These are phyloP conservation scores for Intubia oerlemansii DNA, from an alignment of 2,329 filamentous ascomycete species.

Conservation along the genomic window DNA sequence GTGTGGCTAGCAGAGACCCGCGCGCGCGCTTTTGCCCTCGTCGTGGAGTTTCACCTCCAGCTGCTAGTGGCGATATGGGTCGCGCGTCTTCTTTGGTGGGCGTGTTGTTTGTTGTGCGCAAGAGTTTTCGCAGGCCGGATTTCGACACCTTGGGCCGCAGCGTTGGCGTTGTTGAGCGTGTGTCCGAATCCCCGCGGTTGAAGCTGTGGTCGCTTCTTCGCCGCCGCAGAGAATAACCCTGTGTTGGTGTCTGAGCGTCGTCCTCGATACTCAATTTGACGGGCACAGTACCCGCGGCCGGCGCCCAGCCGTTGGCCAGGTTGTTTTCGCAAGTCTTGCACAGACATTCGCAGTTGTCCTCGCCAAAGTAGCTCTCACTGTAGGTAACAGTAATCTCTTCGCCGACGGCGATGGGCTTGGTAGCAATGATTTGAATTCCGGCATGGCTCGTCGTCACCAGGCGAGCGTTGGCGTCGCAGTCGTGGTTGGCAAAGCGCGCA, in stretches of 20 bases:
- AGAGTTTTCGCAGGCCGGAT: constrained; percentile 9
- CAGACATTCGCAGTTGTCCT: constrained; percentile 84
- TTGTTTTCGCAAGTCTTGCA: constrained; percentile 68
- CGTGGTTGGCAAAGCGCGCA: constrained; percentile 90
- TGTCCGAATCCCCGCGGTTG: constrained; percentile 24
- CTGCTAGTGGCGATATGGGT: no score
- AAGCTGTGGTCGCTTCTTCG: constrained; percentile 28
- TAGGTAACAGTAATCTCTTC: constrained; percentile 97
- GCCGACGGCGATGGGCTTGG: constrained; percentile 59
- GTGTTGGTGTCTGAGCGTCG: constrained; percentile 14
- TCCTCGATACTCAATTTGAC: constrained; percentile 33
- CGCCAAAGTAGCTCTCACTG: constrained; percentile 87
- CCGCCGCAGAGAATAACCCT: constrained; percentile 34
- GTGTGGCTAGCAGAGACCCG: constrained; percentile 25
- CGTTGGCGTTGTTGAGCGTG: constrained; percentile 34
- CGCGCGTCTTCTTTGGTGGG: constrained; percentile 1
- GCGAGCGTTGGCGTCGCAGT: constrained; percentile 80
- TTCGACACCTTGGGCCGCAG: constrained; percentile 29
- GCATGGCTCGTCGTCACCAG: constrained; percentile 66
- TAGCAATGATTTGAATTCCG: constrained; percentile 78
- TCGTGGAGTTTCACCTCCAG: no score
- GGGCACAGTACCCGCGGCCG: constrained; percentile 22
- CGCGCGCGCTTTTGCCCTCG: constrained; percentile 15
- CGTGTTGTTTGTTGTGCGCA: constrained; percentile 1
- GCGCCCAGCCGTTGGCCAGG: constrained; percentile 65